Evolutionary conservation across 2,329 filamentous ascomycete species (phyloP).

Genomic region (Fusarium brevicatenulatum): DNA sequence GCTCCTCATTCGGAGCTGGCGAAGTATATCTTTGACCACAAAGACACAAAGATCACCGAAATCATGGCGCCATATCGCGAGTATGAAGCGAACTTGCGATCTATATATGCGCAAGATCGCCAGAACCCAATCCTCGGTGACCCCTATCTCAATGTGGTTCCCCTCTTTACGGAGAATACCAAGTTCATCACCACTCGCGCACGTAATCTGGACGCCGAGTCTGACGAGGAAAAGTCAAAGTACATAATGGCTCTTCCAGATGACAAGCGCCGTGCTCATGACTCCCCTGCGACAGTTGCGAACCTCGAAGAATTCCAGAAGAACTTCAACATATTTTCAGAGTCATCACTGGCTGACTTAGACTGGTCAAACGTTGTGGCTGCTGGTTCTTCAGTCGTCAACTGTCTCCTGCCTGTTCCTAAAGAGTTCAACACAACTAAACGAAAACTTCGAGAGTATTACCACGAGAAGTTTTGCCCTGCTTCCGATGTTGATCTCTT

Average conservation of each 20-base stretch:
- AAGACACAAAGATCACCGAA: conserved; percentile 63
- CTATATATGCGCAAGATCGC: conserved; percentile 75
- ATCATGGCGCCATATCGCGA: conserved; percentile 73
- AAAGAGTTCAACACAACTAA: conserved; percentile 70
- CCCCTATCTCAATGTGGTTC: conserved; percentile 70
- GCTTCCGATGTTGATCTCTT: conserved; percentile 91
- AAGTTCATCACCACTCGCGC: conserved; percentile 69
- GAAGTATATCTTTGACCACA: conserved; percentile 65
- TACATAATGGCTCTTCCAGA: conserved; percentile 76
- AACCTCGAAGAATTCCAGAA: conserved; percentile 76
- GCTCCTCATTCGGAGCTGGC: conserved; percentile 57
- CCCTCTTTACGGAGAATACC: conserved; percentile 70
- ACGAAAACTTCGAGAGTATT: conserved; percentile 74
- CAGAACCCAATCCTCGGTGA: conserved; percentile 66
- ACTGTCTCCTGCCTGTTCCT: conserved; percentile 78
- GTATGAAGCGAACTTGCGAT: conserved; percentile 73
- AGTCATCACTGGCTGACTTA: conserved; percentile 78
- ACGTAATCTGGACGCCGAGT: conserved; percentile 67
- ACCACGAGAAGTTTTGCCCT: conserved; percentile 82
- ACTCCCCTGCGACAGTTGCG: conserved; percentile 73
- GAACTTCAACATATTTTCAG: conserved; percentile 85
- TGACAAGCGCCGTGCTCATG: conserved; percentile 69
- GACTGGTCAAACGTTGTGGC: conserved; percentile 87
- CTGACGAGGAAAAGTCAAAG: conserved; percentile 66
- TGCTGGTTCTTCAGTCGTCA: conserved; percentile 83